Evolutionary conservation across 805 yeast genomes (phyloP), one percentile per base, ranked within the genome.

Genomic region (Metschnikowia reukaufii): DNA sequence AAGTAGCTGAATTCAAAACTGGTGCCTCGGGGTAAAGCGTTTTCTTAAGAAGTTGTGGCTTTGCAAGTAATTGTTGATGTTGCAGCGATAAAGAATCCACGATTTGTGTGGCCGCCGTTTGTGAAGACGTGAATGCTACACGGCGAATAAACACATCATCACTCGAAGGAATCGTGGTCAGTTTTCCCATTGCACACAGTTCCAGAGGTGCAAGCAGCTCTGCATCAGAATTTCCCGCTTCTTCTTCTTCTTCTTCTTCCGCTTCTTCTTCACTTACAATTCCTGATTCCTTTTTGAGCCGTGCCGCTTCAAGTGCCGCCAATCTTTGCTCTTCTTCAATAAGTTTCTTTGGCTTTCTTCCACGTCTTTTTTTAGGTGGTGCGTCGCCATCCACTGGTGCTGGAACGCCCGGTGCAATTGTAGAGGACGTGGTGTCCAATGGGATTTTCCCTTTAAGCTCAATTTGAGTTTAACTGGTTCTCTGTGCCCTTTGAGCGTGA

Each of bases 11-110:
- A n/a, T 68, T 61, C 8, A 64, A 48, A 8, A 62, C 53, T 6
- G 69, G 60, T 7, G 58, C 58, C 4, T 64, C 59, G 2, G 76
- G 73, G 51, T 71, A 70, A 25, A 72, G 57, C 0, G 65, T 49
- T 16, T 25, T 36, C 42, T 38, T 45, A 15, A 41, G 20, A 21
- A 60, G 55, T 49, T 70, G 67, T 23, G 63, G 49, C 30, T 58
- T 54, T 36, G 29, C 29, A 25, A 65, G 56, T 18, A 60, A 57
- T n/a, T 60, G 54, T 7, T 27, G 51, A 13, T 19, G 46, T 3
- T 44, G 15, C 37, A 48, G 56, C n/a, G 51, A 10, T 6, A 52
- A 16, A 4, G 56, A 29, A 35, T 50, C 44, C 39, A 44, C 32
- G 16, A 52, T 39, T 40, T 40, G 53, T 16, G 49, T 21, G 12